Percentiles rank a stretch among this genome's conserved stretches.
Conservation (phyloP, 306 rosid genomes). For the Cucumis hystrix region DNA sequence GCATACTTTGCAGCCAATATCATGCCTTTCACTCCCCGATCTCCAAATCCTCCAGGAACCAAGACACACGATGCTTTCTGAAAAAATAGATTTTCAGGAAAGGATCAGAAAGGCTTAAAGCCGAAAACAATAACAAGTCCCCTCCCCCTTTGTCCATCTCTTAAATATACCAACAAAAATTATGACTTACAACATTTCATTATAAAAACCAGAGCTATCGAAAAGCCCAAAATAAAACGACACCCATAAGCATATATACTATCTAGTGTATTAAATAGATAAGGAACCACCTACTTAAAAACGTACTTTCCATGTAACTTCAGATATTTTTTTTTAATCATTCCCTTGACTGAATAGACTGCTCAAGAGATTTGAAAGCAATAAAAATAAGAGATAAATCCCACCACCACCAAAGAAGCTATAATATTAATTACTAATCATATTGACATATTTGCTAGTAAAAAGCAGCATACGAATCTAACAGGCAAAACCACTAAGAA, state of each 20-base stretch:
- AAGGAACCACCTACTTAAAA: background rate
- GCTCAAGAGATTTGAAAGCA: background rate
- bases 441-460: background rate
- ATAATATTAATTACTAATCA: too few relatives aligned
- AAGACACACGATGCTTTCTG: constrained; percentile 87
- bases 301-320: background rate
- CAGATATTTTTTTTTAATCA: background rate
- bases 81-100: constrained; percentile 11
- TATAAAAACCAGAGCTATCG: background rate
- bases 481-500: background rate
- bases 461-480: background rate
- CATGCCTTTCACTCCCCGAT: constrained; percentile 96
- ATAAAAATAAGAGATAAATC: background rate
- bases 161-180: background rate
- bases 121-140: constrained; percentile 1
- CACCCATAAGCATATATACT: background rate
- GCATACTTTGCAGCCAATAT: constrained; percentile 95
- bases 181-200: background rate
- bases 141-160: constrained; percentile 10
- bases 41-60: constrained; percentile 99
- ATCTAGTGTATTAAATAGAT: background rate
- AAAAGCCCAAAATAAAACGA: background rate
- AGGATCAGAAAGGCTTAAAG: background rate
- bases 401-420: background rate
- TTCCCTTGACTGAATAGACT: background rate